Conservation (phyloP, 306 rosid species). For the Carpinus viminea region DNA sequence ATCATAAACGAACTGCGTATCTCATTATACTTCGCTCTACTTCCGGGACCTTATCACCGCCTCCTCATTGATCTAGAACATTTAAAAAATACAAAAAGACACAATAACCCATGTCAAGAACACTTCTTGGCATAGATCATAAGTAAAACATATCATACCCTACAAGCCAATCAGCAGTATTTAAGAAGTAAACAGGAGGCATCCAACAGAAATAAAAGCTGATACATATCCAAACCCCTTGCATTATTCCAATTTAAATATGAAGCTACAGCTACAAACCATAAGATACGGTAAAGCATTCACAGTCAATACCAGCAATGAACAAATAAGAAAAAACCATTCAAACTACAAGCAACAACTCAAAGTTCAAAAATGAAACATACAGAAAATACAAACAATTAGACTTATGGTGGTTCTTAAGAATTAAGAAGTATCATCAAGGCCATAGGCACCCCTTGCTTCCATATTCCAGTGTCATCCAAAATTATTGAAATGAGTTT, state of each 20-base stretch:
- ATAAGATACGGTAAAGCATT: too few relatives aligned
- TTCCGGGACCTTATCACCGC: conserved; percentile 88
- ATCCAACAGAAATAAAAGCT: neutral
- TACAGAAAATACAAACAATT: too few relatives aligned
- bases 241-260: neutral
- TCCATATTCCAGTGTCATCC: neutral
- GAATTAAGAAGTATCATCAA: neutral
- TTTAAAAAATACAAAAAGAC: neutral
- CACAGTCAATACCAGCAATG: neutral
- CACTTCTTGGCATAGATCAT: neutral
- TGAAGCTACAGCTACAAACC: too few relatives aligned
- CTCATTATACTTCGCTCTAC: conserved; percentile 88
- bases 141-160: neutral
- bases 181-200: neutral
- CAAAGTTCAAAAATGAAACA: neutral
- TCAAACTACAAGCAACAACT: neutral
- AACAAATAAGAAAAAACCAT: neutral
- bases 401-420: neutral
- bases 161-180: neutral
- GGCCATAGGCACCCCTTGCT: neutral
- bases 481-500: neutral
- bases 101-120: neutral
- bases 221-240: neutral
- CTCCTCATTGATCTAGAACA: conserved; percentile 80
- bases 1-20: conserved; percentile 77